Base-by-base conservation (phyloP, 225 moss, liverwort and hornwort genomes). In the Polytrichum formosum region DNA sequence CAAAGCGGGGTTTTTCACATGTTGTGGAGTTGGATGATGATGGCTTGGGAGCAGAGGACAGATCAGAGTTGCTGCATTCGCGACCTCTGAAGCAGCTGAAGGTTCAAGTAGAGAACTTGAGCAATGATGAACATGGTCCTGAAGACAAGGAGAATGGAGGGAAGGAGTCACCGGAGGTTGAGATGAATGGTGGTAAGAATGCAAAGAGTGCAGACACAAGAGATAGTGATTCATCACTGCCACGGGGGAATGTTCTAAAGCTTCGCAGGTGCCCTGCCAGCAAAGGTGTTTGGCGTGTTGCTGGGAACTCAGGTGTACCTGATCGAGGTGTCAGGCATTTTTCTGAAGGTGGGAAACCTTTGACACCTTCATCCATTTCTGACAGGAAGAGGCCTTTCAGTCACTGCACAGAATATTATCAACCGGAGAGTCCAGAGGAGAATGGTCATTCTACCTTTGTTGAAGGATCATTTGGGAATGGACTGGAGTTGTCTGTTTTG, bases 251-350 rank as follows among this genome's bases (percentile, higher is more conserved):
- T 67, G 91, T 96, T 31, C 80, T 97, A 77, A 97, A 94, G 79
- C 89, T 97, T 18, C 89, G 94, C 5, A 87, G 94, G 29, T 97
- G 97, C 73, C 90, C 94, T 60, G 91, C 92, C n/a, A 92, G 91
- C 65, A 97, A 94, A 75, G 89, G 90, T 60, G 78, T 91, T 23
- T 97, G 97, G 97, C 83, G 89, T 54, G 92, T 97, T 63, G 93
- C 93, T 61, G 91, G 91, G 5, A 93, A 91, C 71, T 87, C 96
- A 1, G 87, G 82, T 70, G 74, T 68, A 59, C 76, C 84, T 63
- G 89, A 78, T 65, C 79, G 71, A 61, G 58, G 77, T 28, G 72
- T 64, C 55, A 61, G 73, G 74, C 90, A 75, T 58, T 74, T 70
- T 56, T 78, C 78, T 28, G 89, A 82, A 10, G 75, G 81, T 22